These are phyloP conservation scores for Amanita rimosa DNA, from an alignment of 768 basidiomycete species.

Conservation along the genomic window DNA sequence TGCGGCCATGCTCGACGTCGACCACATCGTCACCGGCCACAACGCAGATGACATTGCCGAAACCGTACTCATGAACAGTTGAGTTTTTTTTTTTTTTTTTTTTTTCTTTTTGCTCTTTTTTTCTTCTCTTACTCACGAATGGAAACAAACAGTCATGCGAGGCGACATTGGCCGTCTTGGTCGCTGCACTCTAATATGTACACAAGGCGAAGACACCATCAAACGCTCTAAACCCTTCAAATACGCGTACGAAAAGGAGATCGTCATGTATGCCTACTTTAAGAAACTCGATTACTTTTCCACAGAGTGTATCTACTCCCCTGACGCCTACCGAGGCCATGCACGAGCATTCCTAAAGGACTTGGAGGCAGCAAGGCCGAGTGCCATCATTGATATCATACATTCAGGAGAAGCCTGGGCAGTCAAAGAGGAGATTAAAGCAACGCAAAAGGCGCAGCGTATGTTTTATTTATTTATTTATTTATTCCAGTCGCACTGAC, in stretches of 20 bases:
- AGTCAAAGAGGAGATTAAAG: slow-evolving; percentile 74
- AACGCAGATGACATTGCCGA: slow-evolving; percentile 99
- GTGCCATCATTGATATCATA: slow-evolving; percentile 95
- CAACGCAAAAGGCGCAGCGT: slow-evolving; percentile 79
- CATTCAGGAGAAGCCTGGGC: slow-evolving; percentile 93
- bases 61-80: slow-evolving; percentile 98
- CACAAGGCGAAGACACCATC: slow-evolving; percentile 93
- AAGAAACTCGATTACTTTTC: slow-evolving; percentile 99
- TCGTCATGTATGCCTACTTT: slow-evolving; percentile 99
- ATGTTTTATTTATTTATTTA: slow-evolving; percentile 16
- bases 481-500: slow-evolving; percentile 1
- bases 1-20: slow-evolving; percentile 77
- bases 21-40: slow-evolving; percentile 98
- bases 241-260: slow-evolving; percentile 99
- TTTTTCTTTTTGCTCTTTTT: neutral
- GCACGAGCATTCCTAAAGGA: slow-evolving; percentile 92
- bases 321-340: slow-evolving; percentile 96
- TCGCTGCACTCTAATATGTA: slow-evolving; percentile 90
- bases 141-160: slow-evolving; percentile 65
- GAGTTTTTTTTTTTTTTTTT: slow-evolving; percentile 17
- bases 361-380: slow-evolving; percentile 86
- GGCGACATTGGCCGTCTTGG: slow-evolving; percentile 94
- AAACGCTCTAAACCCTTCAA: slow-evolving; percentile 99
- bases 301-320: slow-evolving; percentile 98
- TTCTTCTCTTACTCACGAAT: neutral